Evolutionary conservation across 2,329 filamentous ascomycete species (phyloP).

Genomic region (Calonectria pauciramosa): DNA sequence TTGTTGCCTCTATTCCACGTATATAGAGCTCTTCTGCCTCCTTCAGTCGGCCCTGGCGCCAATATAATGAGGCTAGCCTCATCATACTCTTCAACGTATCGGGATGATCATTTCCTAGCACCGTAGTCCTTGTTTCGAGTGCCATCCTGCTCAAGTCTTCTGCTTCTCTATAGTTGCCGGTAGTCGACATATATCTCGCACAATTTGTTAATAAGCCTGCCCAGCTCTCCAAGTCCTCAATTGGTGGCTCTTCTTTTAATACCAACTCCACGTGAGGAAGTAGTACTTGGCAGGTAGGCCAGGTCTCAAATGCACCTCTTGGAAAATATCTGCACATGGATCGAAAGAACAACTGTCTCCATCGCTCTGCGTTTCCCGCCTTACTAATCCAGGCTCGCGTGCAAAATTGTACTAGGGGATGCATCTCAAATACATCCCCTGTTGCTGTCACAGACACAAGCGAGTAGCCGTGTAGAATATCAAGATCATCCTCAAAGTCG

Average conservation of each 20-base stretch:
- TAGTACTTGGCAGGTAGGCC: slow-evolving; percentile 7
- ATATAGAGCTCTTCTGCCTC: too few relatives aligned
- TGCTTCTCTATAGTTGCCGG: neutral
- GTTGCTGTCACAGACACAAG: slow-evolving; percentile 23
- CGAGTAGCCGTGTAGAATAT: slow-evolving; percentile 35
- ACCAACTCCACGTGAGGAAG: slow-evolving; percentile 18
- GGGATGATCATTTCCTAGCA: neutral
- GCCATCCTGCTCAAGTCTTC: neutral
- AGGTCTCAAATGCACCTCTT: neutral
- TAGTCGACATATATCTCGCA: neutral
- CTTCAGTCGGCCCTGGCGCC: too few relatives aligned
- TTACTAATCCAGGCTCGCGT: slow-evolving; percentile 37
- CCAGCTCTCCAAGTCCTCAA: neutral
- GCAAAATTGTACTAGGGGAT: slow-evolving; percentile 41
- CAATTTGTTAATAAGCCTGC: neutral
- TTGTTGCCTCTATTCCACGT: neutral
- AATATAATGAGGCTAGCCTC: too few relatives aligned
- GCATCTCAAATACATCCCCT: slow-evolving; percentile 32
- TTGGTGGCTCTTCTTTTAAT: neutral
- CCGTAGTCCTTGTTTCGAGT: neutral
- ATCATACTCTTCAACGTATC: neutral
- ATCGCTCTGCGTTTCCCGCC: slow-evolving; percentile 7
- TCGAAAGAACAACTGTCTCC: slow-evolving; percentile 12
- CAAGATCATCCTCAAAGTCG: slow-evolving; percentile 28
- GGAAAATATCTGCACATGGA: slow-evolving; percentile 10